These are phyloP conservation scores for Salix viminalis DNA, from an alignment of 345 rosid species.

Conservation along the genomic window DNA sequence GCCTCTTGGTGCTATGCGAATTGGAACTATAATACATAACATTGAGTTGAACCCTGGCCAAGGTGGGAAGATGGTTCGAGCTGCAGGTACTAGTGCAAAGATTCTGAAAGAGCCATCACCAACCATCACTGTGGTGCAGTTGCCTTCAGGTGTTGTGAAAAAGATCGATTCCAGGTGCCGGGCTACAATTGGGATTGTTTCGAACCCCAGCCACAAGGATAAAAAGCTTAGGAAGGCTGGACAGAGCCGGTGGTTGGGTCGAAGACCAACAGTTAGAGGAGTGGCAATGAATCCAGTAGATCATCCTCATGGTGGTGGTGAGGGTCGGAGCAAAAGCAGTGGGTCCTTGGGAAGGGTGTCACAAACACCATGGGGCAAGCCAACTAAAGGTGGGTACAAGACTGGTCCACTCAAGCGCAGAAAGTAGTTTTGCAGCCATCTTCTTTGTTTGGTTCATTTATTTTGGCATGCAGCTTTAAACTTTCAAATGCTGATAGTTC, in stretches of 20 bases:
- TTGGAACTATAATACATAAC: slow-evolving; percentile 87
- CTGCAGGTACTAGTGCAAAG: slow-evolving; percentile 85
- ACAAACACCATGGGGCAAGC: slow-evolving; percentile 86
- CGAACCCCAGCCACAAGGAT: slow-evolving; percentile 56
- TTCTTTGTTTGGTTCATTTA: background rate
- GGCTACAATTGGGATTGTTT: slow-evolving; percentile 72
- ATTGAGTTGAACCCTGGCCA: slow-evolving; percentile 81
- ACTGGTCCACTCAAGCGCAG: slow-evolving; percentile 6
- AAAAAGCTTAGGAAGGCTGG: slow-evolving; percentile 82
- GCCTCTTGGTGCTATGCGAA: slow-evolving; percentile 81
- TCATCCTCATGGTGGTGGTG: slow-evolving; percentile 99
- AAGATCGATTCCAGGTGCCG: slow-evolving; percentile 61
- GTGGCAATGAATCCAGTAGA: slow-evolving; percentile 87
- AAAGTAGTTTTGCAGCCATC: no score
- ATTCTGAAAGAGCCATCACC: slow-evolving; percentile 72
- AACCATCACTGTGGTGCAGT: slow-evolving; percentile 46
- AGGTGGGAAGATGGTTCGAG: slow-evolving; percentile 77
- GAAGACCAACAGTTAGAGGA: slow-evolving; percentile 74
- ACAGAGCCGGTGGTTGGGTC: slow-evolving; percentile 78
- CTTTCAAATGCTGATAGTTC: background rate
- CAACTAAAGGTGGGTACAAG: slow-evolving; percentile 53
- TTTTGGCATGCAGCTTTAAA: background rate
- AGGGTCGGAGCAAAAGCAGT: slow-evolving; percentile 85
- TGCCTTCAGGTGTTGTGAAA: slow-evolving; percentile 72
- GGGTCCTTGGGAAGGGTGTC: slow-evolving; percentile 63